A percentile compares a stretch with the other conserved stretches of the same genome.
Conservation (phyloP, 1,139 yeast species). For the Debaryomyces singareniensis region DNA sequence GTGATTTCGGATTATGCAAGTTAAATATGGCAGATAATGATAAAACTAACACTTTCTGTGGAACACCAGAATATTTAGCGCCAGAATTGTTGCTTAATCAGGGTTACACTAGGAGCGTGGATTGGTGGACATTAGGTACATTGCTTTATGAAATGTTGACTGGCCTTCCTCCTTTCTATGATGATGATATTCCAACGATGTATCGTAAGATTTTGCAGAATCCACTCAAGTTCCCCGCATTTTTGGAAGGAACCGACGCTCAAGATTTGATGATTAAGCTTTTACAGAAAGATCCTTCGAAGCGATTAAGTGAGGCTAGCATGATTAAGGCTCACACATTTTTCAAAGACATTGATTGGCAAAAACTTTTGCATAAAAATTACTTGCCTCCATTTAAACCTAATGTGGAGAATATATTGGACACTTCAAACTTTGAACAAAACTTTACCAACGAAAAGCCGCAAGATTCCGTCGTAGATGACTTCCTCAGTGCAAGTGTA, state of each 20-base stretch:
- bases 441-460: constrained; percentile 94
- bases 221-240: constrained; percentile 82
- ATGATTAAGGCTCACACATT: constrained; percentile 84
- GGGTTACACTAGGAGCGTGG: constrained; percentile 93
- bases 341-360: constrained; percentile 90
- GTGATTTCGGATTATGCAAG: constrained; percentile 96
- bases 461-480: constrained; percentile 92
- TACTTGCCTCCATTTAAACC: constrained; percentile 97
- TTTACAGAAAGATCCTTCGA: constrained; percentile 77
- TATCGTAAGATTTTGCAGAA: constrained; percentile 87
- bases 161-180: constrained; percentile 94
- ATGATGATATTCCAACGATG: constrained; percentile 91
- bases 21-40: constrained; percentile 85
- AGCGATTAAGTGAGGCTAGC: constrained; percentile 76
- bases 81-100: constrained; percentile 88
- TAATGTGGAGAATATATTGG: constrained; percentile 77
- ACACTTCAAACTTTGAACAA: constrained; percentile 87
- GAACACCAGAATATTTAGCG: constrained; percentile 94
- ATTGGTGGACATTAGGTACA: constrained; percentile 97
- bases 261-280: constrained; percentile 72
- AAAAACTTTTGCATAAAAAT: constrained; percentile 72
- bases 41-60: constrained; percentile 92
- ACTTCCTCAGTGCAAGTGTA: constrained; percentile 79
- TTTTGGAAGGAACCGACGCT: constrained; percentile 78
- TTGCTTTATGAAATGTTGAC: constrained; percentile 92